Conservation (phyloP, 1,284 basidiomycete species). For the Trichosporon ovoides region DNA sequence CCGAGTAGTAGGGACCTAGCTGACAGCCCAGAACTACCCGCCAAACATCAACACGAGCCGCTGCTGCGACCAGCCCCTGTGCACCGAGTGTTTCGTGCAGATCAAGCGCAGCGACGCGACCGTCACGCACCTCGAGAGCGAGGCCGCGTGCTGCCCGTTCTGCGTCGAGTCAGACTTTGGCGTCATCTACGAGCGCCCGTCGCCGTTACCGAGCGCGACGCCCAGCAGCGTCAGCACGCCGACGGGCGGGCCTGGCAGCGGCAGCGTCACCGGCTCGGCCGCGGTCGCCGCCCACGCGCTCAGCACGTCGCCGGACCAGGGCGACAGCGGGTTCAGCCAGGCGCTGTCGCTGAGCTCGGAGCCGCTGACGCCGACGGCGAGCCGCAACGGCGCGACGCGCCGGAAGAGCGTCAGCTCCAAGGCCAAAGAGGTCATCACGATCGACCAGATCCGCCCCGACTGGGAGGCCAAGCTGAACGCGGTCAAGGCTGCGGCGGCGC, state of each 20-base stretch:
- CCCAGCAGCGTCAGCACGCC: constrained; percentile 10
- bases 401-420: constrained; percentile 51
- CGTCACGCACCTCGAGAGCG: constrained; percentile 80
- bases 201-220: constrained; percentile 12
- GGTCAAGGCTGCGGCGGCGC: constrained; percentile 76
- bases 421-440: constrained; percentile 74
- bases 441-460: constrained; percentile 87
- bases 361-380: neutral
- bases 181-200: constrained; percentile 77
- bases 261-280: constrained; percentile 21
- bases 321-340: constrained; percentile 46
- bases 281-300: constrained; percentile 24
- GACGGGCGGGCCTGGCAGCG: neutral
- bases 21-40: constrained; percentile 62
- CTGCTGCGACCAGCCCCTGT: constrained; percentile 97
- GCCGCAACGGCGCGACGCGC: constrained; percentile 34
- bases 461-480: constrained; percentile 90
- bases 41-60: constrained; percentile 92
- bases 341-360: constrained; percentile 20
- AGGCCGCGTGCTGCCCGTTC: constrained; percentile 92
- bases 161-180: constrained; percentile 97
- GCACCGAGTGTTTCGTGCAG: constrained; percentile 98
- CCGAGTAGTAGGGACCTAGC: neutral
- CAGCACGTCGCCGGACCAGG: constrained; percentile 57
- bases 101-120: constrained; percentile 95